Evolutionary conservation across 768 basidiomycete genomes (phyloP), one percentile per base, ranked within the genome.

Genomic region (Leccinum rimulosum): DNA sequence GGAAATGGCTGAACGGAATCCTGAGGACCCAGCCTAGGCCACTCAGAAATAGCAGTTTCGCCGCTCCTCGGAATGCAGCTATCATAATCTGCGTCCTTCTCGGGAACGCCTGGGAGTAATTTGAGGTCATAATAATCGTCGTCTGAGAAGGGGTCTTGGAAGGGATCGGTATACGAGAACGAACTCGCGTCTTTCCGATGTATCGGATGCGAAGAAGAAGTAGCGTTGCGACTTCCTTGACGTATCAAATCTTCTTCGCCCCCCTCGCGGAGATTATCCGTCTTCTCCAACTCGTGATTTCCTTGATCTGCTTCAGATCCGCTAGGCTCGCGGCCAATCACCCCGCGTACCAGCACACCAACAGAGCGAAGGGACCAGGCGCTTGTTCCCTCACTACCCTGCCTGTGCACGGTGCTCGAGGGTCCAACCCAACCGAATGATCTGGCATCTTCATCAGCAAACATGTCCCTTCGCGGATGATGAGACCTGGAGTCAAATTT

Each of bases 361-460:
- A 59, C 77, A 70, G 59, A 86, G 68, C 70, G 77, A 57, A 86
- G 62, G 25, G 85, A 85, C 84, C 83, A 85, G 6, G 77, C 71
- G 52, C 83, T 65, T 10, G 60, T 81, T n/a, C 76, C 76, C 5
- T 72, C 75, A 43, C 76, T 77, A 9, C 74, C 77, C 57, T 80
- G 79, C 31, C 76, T 73, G 19, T 71, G 56, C 60, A 61, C 17
- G n/a, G 50, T 30, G 10, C 19, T 61, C 72, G 62, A 56, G 43
- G 58, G 48, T 35, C 61, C 60, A 40, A 40, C 55, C 61, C 56
- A 50, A 12, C 64, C 65, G 45, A 88, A 84, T 15, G 83, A 80
- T 9, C 79, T 76, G 2, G 79, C 77, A 64, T 91, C 90, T 71
- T 91, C 90, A 56, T 93, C 89, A 4, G 84, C 88, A 35, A 91